phyloP scores from a whole-genome alignment of 2,329 filamentous ascomycete species.

The Monilinia fructicola region DNA sequence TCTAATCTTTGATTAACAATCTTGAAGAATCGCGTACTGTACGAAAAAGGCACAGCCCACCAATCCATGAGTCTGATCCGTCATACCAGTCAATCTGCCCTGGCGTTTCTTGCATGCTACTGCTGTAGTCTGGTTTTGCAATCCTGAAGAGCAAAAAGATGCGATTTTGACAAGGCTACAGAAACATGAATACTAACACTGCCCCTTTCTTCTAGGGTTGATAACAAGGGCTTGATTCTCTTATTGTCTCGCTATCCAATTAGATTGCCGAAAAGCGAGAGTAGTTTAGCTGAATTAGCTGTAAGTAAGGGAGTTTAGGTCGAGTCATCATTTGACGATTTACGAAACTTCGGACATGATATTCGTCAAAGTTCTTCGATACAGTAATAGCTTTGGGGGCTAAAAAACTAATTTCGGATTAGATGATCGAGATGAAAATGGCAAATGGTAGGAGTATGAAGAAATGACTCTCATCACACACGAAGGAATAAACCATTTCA shows the following conservation, averaged over 20 bases:
- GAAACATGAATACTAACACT: neutral
- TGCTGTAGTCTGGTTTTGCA: neutral
- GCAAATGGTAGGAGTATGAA: neutral
- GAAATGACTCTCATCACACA: neutral
- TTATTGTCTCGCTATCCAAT: neutral
- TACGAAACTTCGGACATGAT: neutral
- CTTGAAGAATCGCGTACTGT: neutral
- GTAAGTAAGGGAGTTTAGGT: neutral
- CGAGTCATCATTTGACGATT: constrained; percentile 11
- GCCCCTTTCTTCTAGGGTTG: neutral
- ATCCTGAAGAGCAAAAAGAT: neutral
- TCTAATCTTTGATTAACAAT: constrained; percentile 4
- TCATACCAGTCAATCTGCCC: neutral
- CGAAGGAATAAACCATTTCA: neutral
- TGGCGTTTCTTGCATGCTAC: constrained; percentile 5
- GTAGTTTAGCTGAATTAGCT: neutral
- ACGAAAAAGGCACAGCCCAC: neutral
- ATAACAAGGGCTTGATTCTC: neutral
- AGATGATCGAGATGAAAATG: neutral
- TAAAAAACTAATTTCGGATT: neutral
- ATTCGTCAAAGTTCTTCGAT: neutral
- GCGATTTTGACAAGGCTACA: constrained; percentile 6
- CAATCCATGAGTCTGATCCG: neutral
- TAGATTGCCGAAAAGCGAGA: neutral
- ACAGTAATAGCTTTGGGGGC: constrained; percentile 12